A percentile compares a stretch with the other conserved stretches of the same genome.
Conservation (phyloP, 2,329 filamentous ascomycete genomes). For the Eurotiales sp. region DNA sequence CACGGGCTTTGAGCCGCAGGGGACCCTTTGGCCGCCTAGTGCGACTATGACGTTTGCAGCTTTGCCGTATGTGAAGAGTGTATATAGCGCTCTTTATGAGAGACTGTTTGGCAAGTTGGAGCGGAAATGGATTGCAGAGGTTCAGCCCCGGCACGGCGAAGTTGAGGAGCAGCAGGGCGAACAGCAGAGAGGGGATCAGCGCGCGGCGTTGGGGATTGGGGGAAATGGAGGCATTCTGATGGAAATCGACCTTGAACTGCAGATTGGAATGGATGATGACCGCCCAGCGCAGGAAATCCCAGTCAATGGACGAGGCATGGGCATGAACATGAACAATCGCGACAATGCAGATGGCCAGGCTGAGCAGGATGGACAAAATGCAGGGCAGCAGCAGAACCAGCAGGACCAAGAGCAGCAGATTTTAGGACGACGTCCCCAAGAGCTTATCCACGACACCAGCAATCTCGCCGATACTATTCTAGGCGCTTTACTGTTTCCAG, state of each 20-base stretch:
- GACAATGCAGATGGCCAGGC: constrained; percentile 1
- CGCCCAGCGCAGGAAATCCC: constrained; percentile 34
- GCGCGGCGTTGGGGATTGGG: constrained; percentile 18
- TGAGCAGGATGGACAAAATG: constrained; percentile 4
- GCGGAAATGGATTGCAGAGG: constrained; percentile 59
- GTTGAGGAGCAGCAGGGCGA: constrained; percentile 34
- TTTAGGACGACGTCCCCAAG: constrained; percentile 41
- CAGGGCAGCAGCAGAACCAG: constrained; percentile 12
- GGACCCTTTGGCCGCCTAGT: constrained; percentile 63
- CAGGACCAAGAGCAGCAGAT: constrained; percentile 25
- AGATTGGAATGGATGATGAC: constrained; percentile 45
- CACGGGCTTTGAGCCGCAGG: constrained; percentile 42
- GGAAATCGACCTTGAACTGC: constrained; percentile 50
- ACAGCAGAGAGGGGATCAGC: constrained; percentile 30
- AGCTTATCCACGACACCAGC: constrained; percentile 51
- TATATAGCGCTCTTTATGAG: constrained; percentile 62
- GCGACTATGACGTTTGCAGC: constrained; percentile 63
- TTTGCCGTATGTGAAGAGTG: constrained; percentile 61
- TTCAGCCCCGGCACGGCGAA: constrained; percentile 49
- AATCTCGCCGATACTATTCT: constrained; percentile 59
- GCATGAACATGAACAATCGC: constrained; percentile 19
- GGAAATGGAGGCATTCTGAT: constrained; percentile 44
- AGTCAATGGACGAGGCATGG: constrained; percentile 26
- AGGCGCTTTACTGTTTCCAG: constrained; percentile 74
- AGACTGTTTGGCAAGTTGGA: constrained; percentile 56